Conservation (phyloP, 2,329 filamentous ascomycete species). For the Penicillium capsulatum region DNA sequence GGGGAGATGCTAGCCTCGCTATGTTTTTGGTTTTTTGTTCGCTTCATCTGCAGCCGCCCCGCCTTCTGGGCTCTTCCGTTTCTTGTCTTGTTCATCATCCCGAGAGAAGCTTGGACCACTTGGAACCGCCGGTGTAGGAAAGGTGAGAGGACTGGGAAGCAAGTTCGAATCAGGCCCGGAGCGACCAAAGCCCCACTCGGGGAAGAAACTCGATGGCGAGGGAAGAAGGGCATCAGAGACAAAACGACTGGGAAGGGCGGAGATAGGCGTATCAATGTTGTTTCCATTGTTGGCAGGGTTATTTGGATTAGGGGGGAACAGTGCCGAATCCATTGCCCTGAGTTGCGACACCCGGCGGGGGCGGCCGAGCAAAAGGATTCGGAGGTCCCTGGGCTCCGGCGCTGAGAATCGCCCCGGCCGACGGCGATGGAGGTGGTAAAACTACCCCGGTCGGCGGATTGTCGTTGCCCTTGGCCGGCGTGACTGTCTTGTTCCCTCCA, state of each 20-base stretch:
- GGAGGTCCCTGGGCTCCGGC: slow-evolving; percentile 88
- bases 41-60: slow-evolving; percentile 30
- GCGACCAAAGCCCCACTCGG: slow-evolving; percentile 74
- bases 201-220: slow-evolving; percentile 87
- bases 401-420: slow-evolving; percentile 76
- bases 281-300: slow-evolving; percentile 22
- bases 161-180: slow-evolving; percentile 71
- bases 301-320: slow-evolving; percentile 7
- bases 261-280: slow-evolving; percentile 73
- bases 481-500: slow-evolving; percentile 56
- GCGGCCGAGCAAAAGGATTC: slow-evolving; percentile 89
- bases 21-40: slow-evolving; percentile 40
- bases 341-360: slow-evolving; percentile 55
- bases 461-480: slow-evolving; percentile 54
- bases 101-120: slow-evolving; percentile 40
- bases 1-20: background rate
- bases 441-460: slow-evolving; percentile 67
- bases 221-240: slow-evolving; percentile 82
- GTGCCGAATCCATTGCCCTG: slow-evolving; percentile 44
- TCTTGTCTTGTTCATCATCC: slow-evolving; percentile 44
- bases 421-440: slow-evolving; percentile 87
- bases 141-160: slow-evolving; percentile 85
- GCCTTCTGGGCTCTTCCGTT: slow-evolving; percentile 43
- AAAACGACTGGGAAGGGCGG: slow-evolving; percentile 85
- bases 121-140: slow-evolving; percentile 67